Percentiles rank a stretch among this genome's conserved stretches.
These are phyloP conservation scores for Hordeum pubiflorum DNA, from an alignment of 202 grass and related monocot genomes.

Conservation along the genomic window DNA sequence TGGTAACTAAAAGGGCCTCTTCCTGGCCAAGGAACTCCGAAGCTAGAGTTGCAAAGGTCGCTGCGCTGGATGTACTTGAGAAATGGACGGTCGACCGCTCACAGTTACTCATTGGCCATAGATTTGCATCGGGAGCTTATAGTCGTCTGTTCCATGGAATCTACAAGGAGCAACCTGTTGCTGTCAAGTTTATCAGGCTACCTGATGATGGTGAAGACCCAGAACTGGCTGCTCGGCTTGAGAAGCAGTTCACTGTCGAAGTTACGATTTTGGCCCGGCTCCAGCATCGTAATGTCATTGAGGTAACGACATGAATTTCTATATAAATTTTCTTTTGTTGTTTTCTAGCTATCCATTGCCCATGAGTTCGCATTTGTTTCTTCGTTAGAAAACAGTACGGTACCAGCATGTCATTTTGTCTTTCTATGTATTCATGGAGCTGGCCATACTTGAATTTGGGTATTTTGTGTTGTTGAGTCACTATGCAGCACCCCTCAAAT, in stretches of 20 bases:
- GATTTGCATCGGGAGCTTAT: conserved; percentile 76
- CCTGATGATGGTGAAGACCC: conserved; percentile 63
- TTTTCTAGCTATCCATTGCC: background rate
- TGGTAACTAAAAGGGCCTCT: conserved; percentile 30
- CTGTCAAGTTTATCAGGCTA: conserved; percentile 84
- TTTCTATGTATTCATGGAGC: conserved; percentile 22
- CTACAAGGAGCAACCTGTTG: conserved; percentile 69
- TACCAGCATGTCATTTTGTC: background rate
- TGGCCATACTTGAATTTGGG: background rate
- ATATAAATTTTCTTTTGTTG: background rate
- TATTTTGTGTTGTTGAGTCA: conserved; percentile 6
- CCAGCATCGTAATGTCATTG: conserved; percentile 78
- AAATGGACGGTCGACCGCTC: conserved; percentile 71
- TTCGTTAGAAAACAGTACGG: background rate
- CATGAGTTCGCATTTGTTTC: background rate
- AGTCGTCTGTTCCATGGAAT: conserved; percentile 84
- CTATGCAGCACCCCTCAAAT: background rate
- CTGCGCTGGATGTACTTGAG: conserved; percentile 67
- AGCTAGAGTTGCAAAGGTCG: conserved; percentile 38
- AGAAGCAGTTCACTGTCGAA: conserved; percentile 86
- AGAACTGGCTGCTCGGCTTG: conserved; percentile 55
- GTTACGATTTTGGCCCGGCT: conserved; percentile 73
- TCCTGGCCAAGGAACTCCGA: conserved; percentile 48
- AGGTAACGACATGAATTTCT: conserved; percentile 40
- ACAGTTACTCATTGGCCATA: conserved; percentile 59